Percentiles rank a stretch among this genome's conserved stretches.
Evolutionary conservation across 331 rosid species (phyloP).

Genomic region (Saraca asoca): DNA sequence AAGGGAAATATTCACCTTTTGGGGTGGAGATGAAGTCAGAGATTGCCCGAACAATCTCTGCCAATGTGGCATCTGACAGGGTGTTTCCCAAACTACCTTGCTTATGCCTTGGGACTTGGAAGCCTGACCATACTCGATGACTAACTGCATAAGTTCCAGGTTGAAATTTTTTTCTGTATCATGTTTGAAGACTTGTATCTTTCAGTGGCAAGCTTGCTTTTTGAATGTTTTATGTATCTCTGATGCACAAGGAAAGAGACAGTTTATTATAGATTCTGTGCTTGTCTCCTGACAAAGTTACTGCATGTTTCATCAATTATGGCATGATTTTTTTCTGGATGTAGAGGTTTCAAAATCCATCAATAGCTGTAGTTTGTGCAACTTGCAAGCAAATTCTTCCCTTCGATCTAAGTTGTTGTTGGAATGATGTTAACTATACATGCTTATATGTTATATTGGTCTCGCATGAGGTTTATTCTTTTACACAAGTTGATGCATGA

Average conservation of each 20-base stretch:
- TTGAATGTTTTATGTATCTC: conserved; percentile 17
- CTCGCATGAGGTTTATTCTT: too few species aligned
- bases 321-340: neutral
- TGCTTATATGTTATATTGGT: too few species aligned
- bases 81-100: conserved; percentile 21
- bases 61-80: conserved; percentile 18
- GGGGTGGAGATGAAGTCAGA: conserved; percentile 21
- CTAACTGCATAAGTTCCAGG: conserved; percentile 3
- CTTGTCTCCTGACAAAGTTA: neutral
- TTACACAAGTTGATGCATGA: too few species aligned
- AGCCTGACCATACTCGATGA: conserved; percentile 1
- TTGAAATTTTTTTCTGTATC: conserved; percentile 8
- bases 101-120: neutral
- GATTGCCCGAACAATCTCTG: neutral
- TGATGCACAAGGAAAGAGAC: neutral
- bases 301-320: conserved; percentile 1
- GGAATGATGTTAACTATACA: too few species aligned
- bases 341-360: neutral
- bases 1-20: conserved; percentile 7
- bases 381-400: too few species aligned
- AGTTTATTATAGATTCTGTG: neutral
- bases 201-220: conserved; percentile 13
- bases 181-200: conserved; percentile 11
- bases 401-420: too few species aligned
- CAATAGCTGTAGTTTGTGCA: neutral